These are phyloP conservation scores for Microbotryum lychnidis-dioicae DNA, from an alignment of 1,284 basidiomycete genomes.

Conservation along the genomic window DNA sequence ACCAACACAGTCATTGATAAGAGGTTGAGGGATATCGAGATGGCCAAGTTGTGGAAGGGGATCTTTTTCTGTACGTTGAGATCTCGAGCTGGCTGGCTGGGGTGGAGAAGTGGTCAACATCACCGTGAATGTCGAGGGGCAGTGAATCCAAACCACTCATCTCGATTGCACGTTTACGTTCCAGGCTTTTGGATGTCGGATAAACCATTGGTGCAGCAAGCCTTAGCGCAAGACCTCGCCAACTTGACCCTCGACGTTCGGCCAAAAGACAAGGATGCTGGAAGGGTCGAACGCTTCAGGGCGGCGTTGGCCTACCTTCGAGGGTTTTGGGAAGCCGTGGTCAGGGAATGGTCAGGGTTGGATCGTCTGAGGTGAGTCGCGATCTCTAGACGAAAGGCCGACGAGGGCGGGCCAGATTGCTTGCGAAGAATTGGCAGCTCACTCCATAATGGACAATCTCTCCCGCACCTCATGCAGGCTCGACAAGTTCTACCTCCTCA, in stretches of 20 bases:
- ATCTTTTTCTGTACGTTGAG: conserved; percentile 81
- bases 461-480: conserved; percentile 49
- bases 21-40: conserved; percentile 58
- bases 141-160: not conserved
- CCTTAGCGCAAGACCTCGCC: conserved; percentile 74
- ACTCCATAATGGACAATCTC: not conserved
- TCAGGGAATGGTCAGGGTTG: conserved; percentile 85
- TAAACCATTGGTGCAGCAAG: conserved; percentile 92
- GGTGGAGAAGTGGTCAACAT: not conserved
- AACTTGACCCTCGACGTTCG: conserved; percentile 63
- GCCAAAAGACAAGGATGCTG: conserved; percentile 30
- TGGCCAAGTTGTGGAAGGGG: conserved; percentile 94
- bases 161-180: not conserved
- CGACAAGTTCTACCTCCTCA: conserved; percentile 95
- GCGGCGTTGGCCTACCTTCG: conserved; percentile 67
- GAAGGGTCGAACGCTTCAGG: conserved; percentile 24
- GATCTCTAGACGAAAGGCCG: not conserved
- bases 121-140: no score
- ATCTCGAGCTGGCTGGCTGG: not conserved
- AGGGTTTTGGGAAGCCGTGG: conserved; percentile 83
- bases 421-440: not conserved
- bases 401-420: not conserved
- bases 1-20: conserved; percentile 26
- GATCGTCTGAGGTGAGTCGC: conserved; percentile 67
- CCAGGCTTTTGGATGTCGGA: conserved; percentile 99